Evolutionary conservation across 139 green algal genomes (phyloP), one percentile per base, ranked within the genome.

Genomic region (Chlorella sp.): DNA sequence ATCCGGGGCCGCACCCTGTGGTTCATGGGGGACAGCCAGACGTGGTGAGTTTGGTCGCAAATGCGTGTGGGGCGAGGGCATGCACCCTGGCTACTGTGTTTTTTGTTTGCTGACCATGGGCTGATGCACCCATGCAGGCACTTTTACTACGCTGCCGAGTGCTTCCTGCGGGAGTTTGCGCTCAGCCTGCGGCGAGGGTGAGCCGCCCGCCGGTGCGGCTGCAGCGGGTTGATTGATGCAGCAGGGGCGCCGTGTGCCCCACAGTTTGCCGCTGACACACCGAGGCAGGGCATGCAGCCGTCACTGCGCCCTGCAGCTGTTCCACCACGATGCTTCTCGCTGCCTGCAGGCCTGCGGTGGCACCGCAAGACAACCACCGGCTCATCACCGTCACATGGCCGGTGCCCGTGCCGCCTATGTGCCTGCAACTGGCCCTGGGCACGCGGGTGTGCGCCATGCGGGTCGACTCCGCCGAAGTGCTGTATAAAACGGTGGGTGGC

Each of bases 11-110:
- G 80, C 20, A 90, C 87, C 11, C 34, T 90, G 24, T 90, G 80
- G 80, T 81, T 90, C 38, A 77, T 86, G n/a, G 87, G 87, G 3
- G 87, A 90, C 80, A 86, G 74, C 65, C 84, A 87, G 41, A 87
- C 84, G n/a, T 87, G 77, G 67, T 73, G 67, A 43, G n/a, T 28
- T 34, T 34, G 3, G 14, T 11, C 8, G 46, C 46, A 54, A 11
- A 54, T 54, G 11, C 6, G 4, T 26, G 41, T 16, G n/a, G n/a
- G n/a, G n/a, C n/a, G n/a, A n/a, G n/a, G n/a, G n/a, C n/a, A n/a
- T n/a, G n/a, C n/a, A n/a, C n/a, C n/a, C n/a, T n/a, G n/a, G n/a
- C n/a, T n/a, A n/a, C n/a, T n/a, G n/a, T n/a, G n/a, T n/a, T n/a
- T n/a, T n/a, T n/a, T n/a, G n/a, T n/a, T n/a, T n/a, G n/a, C n/a